phyloP scores from a whole-genome alignment of 148 eudicot species.

The Cornus controversa region DNA sequence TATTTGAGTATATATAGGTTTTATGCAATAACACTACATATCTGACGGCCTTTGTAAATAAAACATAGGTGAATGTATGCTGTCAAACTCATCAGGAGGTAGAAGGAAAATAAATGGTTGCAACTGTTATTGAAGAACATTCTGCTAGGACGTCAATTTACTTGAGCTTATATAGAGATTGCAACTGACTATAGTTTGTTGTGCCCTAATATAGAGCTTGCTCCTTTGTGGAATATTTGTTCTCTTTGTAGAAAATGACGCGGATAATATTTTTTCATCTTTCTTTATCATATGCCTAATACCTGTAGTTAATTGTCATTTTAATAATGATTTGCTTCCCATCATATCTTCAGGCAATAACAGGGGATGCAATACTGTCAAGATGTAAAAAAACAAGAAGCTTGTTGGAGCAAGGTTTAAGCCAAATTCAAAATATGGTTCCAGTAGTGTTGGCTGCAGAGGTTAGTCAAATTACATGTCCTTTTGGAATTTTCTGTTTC shows the following conservation, averaged over 20 bases:
- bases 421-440: conserved; percentile 69
- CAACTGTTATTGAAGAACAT: not conserved
- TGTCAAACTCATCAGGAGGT: not conserved
- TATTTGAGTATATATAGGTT: not conserved
- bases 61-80: not conserved
- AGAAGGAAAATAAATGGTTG: not conserved
- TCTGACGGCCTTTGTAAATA: not conserved
- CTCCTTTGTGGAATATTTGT: not conserved
- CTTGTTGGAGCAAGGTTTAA: conserved; percentile 53
- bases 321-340: not conserved
- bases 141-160: not conserved
- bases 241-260: not conserved
- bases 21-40: not conserved
- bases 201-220: not conserved
- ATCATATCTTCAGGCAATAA: conserved; percentile 61
- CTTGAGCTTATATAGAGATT: not conserved
- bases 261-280: not conserved
- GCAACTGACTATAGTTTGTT: not conserved
- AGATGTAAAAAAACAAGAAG: conserved; percentile 60
- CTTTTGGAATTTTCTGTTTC: conserved; percentile 7
- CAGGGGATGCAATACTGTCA: conserved; percentile 52
- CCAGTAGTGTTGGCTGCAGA: conserved; percentile 55
- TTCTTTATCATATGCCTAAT: not conserved
- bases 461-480: conserved; percentile 40
- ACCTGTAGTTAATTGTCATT: not conserved